Evolutionary conservation across 805 yeast species (phyloP), one percentile per base, ranked within the genome.

Genomic region (Yamadazyma paraphyllophila): DNA sequence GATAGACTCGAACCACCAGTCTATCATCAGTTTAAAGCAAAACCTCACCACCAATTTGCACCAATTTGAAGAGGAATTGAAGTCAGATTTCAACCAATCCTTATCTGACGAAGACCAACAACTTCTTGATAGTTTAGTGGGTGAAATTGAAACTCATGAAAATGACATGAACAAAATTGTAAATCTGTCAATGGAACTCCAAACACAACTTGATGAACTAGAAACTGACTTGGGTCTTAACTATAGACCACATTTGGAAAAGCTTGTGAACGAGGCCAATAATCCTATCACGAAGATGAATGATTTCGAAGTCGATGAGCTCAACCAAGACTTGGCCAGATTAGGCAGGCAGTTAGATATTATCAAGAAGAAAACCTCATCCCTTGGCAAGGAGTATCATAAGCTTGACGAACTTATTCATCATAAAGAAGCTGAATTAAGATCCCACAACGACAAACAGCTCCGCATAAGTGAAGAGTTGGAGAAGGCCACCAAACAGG

Each of bases 161-260:
- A 52, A 49, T 2, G 55, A 69, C 30, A 67, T 83, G 36, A 71
- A 74, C 39, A 52, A 53, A 4, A 48, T 76, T 3, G 73, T 73
- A 0, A 66, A 64, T 2, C 52, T 63, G 32, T 62, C 81, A 15
- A 60, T 75, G 0, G 68, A 63, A 1, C 48, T 78, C 4, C 85
- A 82, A 48, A 63, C 80, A 10, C 65, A 70, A 13, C 60, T 79
- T 12, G 69, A 79, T 0, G 59, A 65, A 1, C 52, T 78, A 7
- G 77, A 78, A 38, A 71, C 85, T 2, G 89, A 83, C 49, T 59
- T 88, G 34, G 62, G 67, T n/a, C 81, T 82, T 26, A 82, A 76
- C 41, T 67, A 82, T 37, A 64, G 73, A 35, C 87, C 88, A 10
- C 78, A 79, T 46, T 61, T 57, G 38, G 44, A 36, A 13, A 57